Percentiles rank a stretch among this genome's conserved stretches.
phyloP scores from a whole-genome alignment of 2,329 filamentous ascomycete genomes.

The Keithomyces neogunnii region DNA sequence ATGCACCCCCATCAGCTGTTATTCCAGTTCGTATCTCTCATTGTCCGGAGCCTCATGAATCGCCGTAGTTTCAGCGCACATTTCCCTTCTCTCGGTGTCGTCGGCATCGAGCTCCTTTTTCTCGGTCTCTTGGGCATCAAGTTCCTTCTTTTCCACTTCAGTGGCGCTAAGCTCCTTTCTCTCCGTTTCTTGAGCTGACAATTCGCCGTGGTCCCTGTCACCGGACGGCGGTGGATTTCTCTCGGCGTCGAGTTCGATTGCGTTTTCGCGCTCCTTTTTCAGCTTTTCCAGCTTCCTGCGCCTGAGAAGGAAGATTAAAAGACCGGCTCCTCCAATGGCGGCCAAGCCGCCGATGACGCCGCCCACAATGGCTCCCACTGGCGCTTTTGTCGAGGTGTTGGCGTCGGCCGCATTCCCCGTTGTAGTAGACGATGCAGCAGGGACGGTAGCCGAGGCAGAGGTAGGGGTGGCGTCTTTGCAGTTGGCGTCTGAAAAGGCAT shows the following conservation, averaged over 20 bases:
- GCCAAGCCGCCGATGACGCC: background rate
- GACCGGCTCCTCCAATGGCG: background rate
- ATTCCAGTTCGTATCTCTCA: background rate
- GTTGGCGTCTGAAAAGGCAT: background rate
- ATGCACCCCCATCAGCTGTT: too few species aligned
- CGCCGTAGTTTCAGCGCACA: background rate
- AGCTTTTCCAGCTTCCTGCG: background rate
- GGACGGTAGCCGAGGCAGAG: background rate
- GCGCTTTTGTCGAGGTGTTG: background rate
- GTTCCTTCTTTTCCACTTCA: too few species aligned
- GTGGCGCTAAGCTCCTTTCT: background rate
- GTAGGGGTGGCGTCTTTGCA: background rate
- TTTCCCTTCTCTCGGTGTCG: background rate
- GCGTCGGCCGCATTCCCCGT: background rate
- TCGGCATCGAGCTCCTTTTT: too few species aligned
- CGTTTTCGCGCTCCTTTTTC: background rate
- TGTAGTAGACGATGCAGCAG: background rate
- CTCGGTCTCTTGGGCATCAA: background rate
- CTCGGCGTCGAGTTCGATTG: background rate
- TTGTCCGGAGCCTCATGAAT: background rate
- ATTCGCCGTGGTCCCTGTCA: background rate
- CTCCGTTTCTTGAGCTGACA: background rate
- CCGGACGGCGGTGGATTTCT: background rate
- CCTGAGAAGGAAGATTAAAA: background rate
- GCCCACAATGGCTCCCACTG: background rate